Evolutionary conservation across 768 basidiomycete genomes (phyloP), one percentile per base, ranked within the genome.

Genomic region (Jaapia argillacea): DNA sequence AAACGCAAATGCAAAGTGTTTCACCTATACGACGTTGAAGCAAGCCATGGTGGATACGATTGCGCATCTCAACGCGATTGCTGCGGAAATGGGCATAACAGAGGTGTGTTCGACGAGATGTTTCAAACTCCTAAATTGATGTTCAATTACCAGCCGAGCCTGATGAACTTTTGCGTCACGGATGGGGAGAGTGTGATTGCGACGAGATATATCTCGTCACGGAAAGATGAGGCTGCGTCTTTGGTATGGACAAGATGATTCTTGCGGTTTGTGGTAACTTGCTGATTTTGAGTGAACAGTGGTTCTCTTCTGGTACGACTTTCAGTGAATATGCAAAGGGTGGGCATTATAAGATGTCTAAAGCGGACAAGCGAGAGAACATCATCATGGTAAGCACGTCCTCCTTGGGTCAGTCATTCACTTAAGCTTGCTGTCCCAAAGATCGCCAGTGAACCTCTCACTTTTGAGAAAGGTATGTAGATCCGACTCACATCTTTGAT

Each of bases 161-260:
- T 93, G 42, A 75, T 92, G 81, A 98, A 98, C 58, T 99, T 94
- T 58, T 93, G 90, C 52, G 84, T 98, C 24, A 93, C 92, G 4
- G 96, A 99, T 58, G 96, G 96, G 5, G 78, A 87, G 53, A 88
- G 85, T 45, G 88, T 99, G 4, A 76, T 99, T 20, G 94, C 85
- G 5, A 94, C 93, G 6, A 75, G 96, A 39, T 98, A 99, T 61
- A 89, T 99, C 41, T 91, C 90, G 0, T 94, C 91, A 0, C 76
- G 81, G 42, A 80, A 78, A 6, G 87, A 93, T 47, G 92, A 96
- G 60, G 93, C 93, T 2, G 93, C 94, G 2, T 92, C 89, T 23
- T 62, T 97, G 64, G 85, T 82, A 54, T 48, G n/a, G n/a, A n/a
- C n/a, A n/a, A n/a, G n/a, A n/a, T n/a, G 69, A 36, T 43, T 31